Conservation (phyloP, 345 rosid species). For the Euphorbia lathyris region DNA sequence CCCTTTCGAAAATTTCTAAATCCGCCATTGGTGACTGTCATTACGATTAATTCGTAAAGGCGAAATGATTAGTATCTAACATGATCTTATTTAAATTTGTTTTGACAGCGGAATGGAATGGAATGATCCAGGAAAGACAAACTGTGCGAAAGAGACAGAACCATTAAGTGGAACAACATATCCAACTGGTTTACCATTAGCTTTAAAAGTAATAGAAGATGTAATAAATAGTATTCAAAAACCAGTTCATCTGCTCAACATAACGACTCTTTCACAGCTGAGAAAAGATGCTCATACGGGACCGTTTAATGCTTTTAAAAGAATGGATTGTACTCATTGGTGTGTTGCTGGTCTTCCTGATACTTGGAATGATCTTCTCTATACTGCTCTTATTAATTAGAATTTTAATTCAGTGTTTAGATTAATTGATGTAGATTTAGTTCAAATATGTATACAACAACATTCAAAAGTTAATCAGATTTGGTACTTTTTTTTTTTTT, state of each 20-base stretch:
- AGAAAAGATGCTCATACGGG: constrained; percentile 73
- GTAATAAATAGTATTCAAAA: constrained; percentile 38
- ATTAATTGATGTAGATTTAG: too few species aligned
- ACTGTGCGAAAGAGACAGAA: constrained; percentile 41
- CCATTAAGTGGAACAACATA: constrained; percentile 45
- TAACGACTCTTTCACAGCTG: constrained; percentile 59
- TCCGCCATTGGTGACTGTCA: too few species aligned
- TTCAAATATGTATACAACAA: background rate
- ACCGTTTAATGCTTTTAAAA: constrained; percentile 42
- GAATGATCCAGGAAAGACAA: constrained; percentile 48
- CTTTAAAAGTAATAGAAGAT: constrained; percentile 37
- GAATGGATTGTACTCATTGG: constrained; percentile 81
- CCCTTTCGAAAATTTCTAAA: too few species aligned
- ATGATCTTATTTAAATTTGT: background rate
- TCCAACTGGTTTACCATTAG: constrained; percentile 37
- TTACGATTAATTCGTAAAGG: too few species aligned
- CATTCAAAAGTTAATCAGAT: background rate
- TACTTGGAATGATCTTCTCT: constrained; percentile 61
- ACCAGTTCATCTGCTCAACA: constrained; percentile 53
- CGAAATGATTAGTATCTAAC: too few species aligned
- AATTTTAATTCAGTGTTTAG: background rate
- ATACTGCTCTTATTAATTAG: constrained; percentile 29
- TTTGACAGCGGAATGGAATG: constrained; percentile 49
- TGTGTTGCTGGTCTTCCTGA: constrained; percentile 64
- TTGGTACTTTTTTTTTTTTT: too few species aligned